These are phyloP conservation scores for Hygrophorus russula DNA, from an alignment of 768 basidiomycete genomes.

Conservation along the genomic window DNA sequence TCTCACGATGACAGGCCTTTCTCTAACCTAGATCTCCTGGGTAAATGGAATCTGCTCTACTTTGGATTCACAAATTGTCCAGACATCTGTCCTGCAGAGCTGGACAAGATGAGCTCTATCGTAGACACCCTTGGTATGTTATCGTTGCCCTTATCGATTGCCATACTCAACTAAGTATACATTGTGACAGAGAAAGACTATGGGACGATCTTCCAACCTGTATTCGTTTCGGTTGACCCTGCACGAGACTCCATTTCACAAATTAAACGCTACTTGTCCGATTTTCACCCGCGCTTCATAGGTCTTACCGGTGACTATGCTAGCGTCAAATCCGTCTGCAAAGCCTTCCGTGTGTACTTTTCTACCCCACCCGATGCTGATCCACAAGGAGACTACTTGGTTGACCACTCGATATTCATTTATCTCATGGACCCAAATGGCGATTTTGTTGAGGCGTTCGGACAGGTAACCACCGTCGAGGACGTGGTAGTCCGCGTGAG, in stretches of 20 bases:
- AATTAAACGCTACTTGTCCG: constrained; percentile 55
- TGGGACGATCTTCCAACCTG: constrained; percentile 67
- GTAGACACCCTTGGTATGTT: constrained; percentile 56
- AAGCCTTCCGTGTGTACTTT: constrained; percentile 96
- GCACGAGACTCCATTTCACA: constrained; percentile 67
- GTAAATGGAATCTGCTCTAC: constrained; percentile 87
- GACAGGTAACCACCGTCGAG: constrained; percentile 61
- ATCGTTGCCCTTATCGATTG: neutral
- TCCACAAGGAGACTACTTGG: constrained; percentile 87
- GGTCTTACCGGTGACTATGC: constrained; percentile 83
- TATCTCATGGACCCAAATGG: constrained; percentile 97
- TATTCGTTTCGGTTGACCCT: constrained; percentile 96
- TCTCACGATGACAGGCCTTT: constrained; percentile 59
- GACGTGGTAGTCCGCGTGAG: constrained; percentile 40
- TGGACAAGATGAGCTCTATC: constrained; percentile 86
- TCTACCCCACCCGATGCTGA: constrained; percentile 87
- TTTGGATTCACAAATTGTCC: constrained; percentile 99
- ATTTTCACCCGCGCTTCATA: constrained; percentile 86
- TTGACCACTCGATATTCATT: constrained; percentile 94
- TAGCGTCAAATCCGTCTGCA: constrained; percentile 79
- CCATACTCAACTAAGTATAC: neutral
- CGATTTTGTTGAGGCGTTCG: constrained; percentile 93
- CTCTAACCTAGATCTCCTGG: constrained; percentile 74
- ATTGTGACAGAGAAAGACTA: constrained; percentile 48
- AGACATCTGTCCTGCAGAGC: constrained; percentile 95